Conservation (phyloP, 805 yeast species). For the Dipodascus albidus region DNA sequence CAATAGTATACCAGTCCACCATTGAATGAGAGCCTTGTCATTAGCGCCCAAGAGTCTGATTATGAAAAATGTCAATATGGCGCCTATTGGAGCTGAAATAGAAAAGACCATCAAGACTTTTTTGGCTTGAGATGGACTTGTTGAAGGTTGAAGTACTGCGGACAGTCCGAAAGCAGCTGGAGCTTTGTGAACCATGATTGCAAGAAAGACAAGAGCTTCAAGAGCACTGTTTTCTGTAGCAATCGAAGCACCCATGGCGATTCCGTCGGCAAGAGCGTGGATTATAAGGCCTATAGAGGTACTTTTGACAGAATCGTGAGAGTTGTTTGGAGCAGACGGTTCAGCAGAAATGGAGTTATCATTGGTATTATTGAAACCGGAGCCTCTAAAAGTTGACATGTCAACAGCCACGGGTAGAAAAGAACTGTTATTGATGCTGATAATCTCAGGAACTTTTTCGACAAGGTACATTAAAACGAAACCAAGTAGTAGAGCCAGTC, state of each 20-base stretch:
- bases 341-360: too few relatives aligned
- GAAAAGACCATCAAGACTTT: conserved; percentile 45
- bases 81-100: conserved; percentile 48
- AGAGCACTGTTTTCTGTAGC: conserved; percentile 29
- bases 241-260: conserved; percentile 55
- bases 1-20: conserved; percentile 40
- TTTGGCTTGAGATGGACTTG: conserved; percentile 23
- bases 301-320: neutral
- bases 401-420: conserved; percentile 16
- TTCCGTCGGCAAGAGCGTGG: conserved; percentile 64
- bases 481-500: conserved; percentile 41
- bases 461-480: conserved; percentile 41
- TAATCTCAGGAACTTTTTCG: conserved; percentile 29
- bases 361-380: conserved; percentile 3
- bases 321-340: neutral
- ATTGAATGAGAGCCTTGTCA: conserved; percentile 18
- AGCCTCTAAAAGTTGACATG: conserved; percentile 18
- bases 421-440: conserved; percentile 6
- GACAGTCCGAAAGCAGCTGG: conserved; percentile 65
- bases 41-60: conserved; percentile 19
- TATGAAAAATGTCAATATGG: conserved; percentile 37
- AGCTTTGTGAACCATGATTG: conserved; percentile 58
- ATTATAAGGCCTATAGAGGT: conserved; percentile 51
- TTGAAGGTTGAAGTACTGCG: conserved; percentile 37
- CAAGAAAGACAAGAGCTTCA: conserved; percentile 39